Conservation (phyloP, 257 asterid species). For the Galeopsis tetrahit region DNA sequence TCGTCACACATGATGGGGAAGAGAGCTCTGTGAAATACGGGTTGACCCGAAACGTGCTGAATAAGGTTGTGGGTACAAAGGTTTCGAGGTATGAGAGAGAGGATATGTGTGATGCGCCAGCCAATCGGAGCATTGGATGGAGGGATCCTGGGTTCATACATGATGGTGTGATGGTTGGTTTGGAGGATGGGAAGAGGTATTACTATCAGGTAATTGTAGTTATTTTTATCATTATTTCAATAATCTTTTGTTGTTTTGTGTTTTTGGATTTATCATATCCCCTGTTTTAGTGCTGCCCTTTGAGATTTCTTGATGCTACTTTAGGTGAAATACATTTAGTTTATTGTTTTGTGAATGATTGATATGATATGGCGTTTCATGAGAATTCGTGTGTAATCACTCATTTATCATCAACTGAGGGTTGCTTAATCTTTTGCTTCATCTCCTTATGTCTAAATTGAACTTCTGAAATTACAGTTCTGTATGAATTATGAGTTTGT, state of each 20-base stretch:
- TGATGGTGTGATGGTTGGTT: slow-evolving; percentile 71
- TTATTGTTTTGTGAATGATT: not conserved
- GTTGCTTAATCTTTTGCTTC: not conserved
- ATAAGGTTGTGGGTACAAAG: slow-evolving; percentile 48
- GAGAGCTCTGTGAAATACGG: slow-evolving; percentile 75
- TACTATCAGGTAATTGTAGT: slow-evolving; percentile 63
- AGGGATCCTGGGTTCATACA: slow-evolving; percentile 96
- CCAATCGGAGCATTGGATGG: slow-evolving; percentile 85
- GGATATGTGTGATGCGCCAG: slow-evolving; percentile 88
- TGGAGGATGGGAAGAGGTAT: slow-evolving; percentile 68
- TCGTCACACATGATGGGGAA: slow-evolving; percentile 78
- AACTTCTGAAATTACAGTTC: slow-evolving; percentile 11
- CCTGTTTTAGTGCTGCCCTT: not conserved
- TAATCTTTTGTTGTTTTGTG: not conserved
- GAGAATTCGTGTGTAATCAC: not conserved
- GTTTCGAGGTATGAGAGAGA: slow-evolving; percentile 78
- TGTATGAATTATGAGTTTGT: not conserved
- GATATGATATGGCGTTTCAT: not conserved
- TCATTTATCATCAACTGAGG: not conserved
- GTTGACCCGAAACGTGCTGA: slow-evolving; percentile 45
- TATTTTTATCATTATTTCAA: not conserved
- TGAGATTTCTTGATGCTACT: not conserved
- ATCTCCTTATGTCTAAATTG: slow-evolving; percentile 15
- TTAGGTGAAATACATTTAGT: not conserved
- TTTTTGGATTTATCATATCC: not conserved